Evolutionary conservation across 2,329 filamentous ascomycete species (phyloP).

Genomic region (Celoporthe dispersa): DNA sequence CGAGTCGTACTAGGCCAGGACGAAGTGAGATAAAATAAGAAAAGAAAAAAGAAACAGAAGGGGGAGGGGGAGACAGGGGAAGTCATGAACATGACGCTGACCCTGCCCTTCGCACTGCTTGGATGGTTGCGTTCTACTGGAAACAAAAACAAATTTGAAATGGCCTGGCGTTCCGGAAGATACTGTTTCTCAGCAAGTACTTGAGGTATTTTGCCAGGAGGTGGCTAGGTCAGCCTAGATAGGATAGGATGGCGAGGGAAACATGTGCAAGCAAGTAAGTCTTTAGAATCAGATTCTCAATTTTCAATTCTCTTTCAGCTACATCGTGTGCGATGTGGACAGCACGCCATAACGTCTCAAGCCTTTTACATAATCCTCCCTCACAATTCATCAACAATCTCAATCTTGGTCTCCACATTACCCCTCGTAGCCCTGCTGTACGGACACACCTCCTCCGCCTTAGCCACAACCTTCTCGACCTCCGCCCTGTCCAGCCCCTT

Average conservation of each 20-base stretch:
- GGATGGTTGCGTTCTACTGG: background rate
- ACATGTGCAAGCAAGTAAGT: background rate
- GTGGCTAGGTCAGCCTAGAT: background rate
- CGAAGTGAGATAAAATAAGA: too few species aligned
- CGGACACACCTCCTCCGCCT: constrained; percentile 37
- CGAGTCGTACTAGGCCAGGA: too few species aligned
- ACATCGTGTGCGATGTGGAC: background rate
- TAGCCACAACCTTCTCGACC: constrained; percentile 36
- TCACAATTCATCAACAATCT: constrained; percentile 29
- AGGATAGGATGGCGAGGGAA: background rate
- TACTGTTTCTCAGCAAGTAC: background rate
- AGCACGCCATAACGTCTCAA: background rate
- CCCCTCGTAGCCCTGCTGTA: constrained; percentile 37
- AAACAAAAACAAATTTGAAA: background rate
- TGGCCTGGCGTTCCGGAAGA: background rate
- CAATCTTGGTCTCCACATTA: constrained; percentile 36
- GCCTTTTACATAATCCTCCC: background rate
- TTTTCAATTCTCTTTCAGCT: background rate
- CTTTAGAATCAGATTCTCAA: background rate
- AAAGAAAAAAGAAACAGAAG: background rate
- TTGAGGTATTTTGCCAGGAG: background rate
- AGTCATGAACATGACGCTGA: background rate
- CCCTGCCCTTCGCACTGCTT: background rate
- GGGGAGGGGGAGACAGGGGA: background rate
- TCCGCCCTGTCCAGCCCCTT: constrained; percentile 36